phyloP scores from a whole-genome alignment of 164 flowering plant genomes.

The Akebia trifoliata region DNA sequence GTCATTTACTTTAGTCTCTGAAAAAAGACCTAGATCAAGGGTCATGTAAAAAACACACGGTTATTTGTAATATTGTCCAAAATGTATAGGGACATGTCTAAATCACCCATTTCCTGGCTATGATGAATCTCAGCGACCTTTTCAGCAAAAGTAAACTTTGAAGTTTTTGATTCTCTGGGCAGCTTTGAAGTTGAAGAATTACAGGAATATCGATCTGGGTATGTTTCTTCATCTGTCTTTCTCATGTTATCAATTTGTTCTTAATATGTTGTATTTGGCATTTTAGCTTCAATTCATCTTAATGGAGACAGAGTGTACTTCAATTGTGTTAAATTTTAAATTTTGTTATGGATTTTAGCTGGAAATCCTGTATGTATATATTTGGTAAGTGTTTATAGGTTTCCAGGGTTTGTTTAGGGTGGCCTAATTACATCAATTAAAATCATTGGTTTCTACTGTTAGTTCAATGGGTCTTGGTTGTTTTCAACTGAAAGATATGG shows the following conservation, averaged over 20 bases:
- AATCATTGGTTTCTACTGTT: constrained; percentile 3
- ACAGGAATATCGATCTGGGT: constrained; percentile 10
- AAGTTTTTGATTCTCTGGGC: not conserved
- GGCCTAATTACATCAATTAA: constrained; percentile 7
- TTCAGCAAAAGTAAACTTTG: not conserved
- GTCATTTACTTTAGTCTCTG: too few species aligned
- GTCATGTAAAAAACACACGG: too few species aligned
- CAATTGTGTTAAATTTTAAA: not conserved
- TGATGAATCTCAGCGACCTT: constrained; percentile 7
- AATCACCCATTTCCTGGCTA: too few species aligned
- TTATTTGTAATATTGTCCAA: too few species aligned
- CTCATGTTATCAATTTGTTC: not conserved
- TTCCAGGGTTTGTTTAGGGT: not conserved
- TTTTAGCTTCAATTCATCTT: not conserved
- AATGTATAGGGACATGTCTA: too few species aligned
- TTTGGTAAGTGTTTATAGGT: not conserved
- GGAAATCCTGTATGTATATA: not conserved
- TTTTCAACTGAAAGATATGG: not conserved
- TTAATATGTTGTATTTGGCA: not conserved
- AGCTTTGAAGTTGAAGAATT: not conserved
- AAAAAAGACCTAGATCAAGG: too few species aligned
- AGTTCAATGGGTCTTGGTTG: not conserved
- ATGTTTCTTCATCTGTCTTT: not conserved
- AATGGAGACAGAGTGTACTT: not conserved
- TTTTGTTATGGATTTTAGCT: not conserved